phyloP scores from a whole-genome alignment of 1,284 basidiomycete genomes.

The Neotropicomus parvogracilis region DNA sequence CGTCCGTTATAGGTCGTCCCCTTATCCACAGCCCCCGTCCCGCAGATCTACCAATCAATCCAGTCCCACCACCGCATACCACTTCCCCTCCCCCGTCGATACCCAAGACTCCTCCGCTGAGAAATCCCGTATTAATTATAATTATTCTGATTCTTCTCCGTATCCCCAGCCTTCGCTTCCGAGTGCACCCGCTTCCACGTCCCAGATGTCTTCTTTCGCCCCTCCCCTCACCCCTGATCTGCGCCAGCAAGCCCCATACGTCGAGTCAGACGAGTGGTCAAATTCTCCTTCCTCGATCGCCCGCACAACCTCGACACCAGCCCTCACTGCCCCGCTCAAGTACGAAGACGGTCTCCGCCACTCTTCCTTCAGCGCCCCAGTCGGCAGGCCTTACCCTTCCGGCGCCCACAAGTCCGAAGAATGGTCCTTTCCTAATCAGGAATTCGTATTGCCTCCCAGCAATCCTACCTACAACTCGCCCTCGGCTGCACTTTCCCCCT shows the following conservation, averaged over 20 bases:
- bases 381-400: conserved; percentile 37
- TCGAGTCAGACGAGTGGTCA: conserved; percentile 31
- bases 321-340: conserved; percentile 44
- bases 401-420: conserved; percentile 34
- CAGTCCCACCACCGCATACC: conserved; percentile 54
- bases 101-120: conserved; percentile 36
- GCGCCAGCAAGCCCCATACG: conserved; percentile 28
- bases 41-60: conserved; percentile 44
- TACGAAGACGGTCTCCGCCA: conserved; percentile 66
- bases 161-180: conserved; percentile 45
- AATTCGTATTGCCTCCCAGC: conserved; percentile 30
- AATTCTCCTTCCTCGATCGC: conserved; percentile 40
- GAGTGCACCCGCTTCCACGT: conserved; percentile 45
- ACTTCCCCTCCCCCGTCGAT: conserved; percentile 52
- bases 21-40: conserved; percentile 44
- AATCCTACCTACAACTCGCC: conserved; percentile 26
- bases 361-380: conserved; percentile 54
- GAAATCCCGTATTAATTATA: conserved; percentile 40
- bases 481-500: conserved; percentile 21
- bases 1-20: conserved; percentile 41
- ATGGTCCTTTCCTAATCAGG: conserved; percentile 40
- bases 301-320: conserved; percentile 57
- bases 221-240: conserved; percentile 46
- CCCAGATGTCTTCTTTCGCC: conserved; percentile 48
- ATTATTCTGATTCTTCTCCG: conserved; percentile 39